Conservation (phyloP, 768 basidiomycete species). For the Rhizopogon rudus region DNA sequence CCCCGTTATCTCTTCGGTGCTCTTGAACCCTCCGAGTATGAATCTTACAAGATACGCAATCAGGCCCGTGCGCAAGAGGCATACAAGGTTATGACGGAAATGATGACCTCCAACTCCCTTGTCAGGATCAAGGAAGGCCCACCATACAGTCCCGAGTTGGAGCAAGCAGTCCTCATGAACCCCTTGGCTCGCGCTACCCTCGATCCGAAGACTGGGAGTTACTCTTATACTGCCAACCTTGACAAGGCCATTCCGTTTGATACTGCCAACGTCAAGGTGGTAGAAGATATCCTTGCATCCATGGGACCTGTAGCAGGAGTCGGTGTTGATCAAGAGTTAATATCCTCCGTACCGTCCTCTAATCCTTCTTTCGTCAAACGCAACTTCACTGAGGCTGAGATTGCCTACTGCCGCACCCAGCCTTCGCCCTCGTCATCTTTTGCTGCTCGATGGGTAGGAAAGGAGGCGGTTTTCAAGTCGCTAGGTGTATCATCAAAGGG, state of each 20-base stretch:
- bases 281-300: constrained; percentile 39
- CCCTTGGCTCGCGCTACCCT: constrained; percentile 82
- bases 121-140: constrained; percentile 94
- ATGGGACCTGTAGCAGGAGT: constrained; percentile 61
- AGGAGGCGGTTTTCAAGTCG: constrained; percentile 97
- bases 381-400: constrained; percentile 91
- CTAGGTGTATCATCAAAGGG: constrained; percentile 87
- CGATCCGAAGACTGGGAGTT: constrained; percentile 83
- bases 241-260: constrained; percentile 49
- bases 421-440: constrained; percentile 87
- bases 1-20: constrained; percentile 89
- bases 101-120: constrained; percentile 91
- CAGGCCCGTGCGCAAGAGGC: constrained; percentile 60
- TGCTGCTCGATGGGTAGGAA: constrained; percentile 95
- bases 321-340: constrained; percentile 91
- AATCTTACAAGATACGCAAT: constrained; percentile 70
- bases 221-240: constrained; percentile 68
- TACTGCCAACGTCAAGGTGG: constrained; percentile 59
- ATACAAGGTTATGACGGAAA: constrained; percentile 91
- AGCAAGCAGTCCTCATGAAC: constrained; percentile 84
- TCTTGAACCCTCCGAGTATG: constrained; percentile 72
- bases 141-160: constrained; percentile 83
- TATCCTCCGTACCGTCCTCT: constrained; percentile 85
- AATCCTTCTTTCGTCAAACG: constrained; percentile 84
- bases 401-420: constrained; percentile 81